Conservation (phyloP, 2,329 filamentous ascomycete genomes). For the Allantophomopsis cytisporea region DNA sequence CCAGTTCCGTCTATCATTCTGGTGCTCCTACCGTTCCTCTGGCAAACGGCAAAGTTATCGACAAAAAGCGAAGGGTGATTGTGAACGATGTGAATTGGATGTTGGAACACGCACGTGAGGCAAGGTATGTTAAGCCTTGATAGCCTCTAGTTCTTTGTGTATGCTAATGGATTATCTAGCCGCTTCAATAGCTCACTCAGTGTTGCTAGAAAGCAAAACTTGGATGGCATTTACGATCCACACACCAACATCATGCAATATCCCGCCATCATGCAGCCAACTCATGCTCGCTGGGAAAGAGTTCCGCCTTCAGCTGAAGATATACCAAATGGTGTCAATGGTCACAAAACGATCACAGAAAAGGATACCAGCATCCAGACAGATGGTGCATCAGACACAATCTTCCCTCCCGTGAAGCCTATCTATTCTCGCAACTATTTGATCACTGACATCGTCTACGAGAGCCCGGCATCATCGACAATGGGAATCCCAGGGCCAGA, state of each 20-base stretch:
- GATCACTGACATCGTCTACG: constrained; percentile 45
- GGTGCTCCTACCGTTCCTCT: constrained; percentile 64
- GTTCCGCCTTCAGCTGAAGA: constrained; percentile 4
- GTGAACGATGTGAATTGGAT: constrained; percentile 96
- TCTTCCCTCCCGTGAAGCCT: constrained; percentile 39
- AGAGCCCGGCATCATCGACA: constrained; percentile 36
- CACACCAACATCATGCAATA: constrained; percentile 90
- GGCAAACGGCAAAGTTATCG: constrained; percentile 57
- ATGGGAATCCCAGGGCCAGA: constrained; percentile 46
- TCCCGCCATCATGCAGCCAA: constrained; percentile 79
- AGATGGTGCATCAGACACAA: constrained; percentile 16
- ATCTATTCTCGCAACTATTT: constrained; percentile 47
- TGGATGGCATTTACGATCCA: constrained; percentile 75
- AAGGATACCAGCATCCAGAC: constrained; percentile 6
- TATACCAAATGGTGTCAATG: constrained; percentile 7
- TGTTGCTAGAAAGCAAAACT: constrained; percentile 47
- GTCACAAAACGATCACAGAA: constrained; percentile 4
- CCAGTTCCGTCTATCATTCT: constrained; percentile 89
- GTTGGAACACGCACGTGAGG: constrained; percentile 82
- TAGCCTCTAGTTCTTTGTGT: background rate
- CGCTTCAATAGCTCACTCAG: constrained; percentile 71
- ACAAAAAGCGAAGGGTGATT: constrained; percentile 76
- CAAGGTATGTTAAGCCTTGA: constrained; percentile 46
- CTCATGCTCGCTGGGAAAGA: constrained; percentile 70
- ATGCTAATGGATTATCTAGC: constrained; percentile 30